Evolutionary conservation across 1,139 yeast species (phyloP), one percentile per base, ranked within the genome.

Genomic region (Nakaseomyces nivariensis): DNA sequence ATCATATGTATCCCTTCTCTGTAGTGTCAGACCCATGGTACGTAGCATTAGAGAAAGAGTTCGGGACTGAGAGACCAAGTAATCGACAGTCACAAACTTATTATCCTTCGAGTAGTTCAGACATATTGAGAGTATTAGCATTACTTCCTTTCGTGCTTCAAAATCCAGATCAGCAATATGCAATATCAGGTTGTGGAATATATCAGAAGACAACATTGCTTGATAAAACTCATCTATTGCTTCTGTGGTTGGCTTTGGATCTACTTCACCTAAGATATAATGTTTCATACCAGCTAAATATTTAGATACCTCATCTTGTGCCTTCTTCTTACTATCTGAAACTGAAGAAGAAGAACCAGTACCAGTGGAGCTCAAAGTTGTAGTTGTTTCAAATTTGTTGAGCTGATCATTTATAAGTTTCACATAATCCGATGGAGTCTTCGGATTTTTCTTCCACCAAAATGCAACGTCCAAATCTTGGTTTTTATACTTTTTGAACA

Each of bases 401-500:
- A 88, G 74, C 59, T 80, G 87, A 49, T 92, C 97, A 56, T 78
- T 79, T 54, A 89, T 73, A 11, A 82, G 80, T 51, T 87, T 76
- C 13, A 88, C 84, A 52, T 89, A 75, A 62, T 92, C 98, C 37
- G 77, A 79, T 1, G 97, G 95, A 2, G 96, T 82, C 67, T 88
- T 88, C n/a, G 95, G 96, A 64, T 83, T 86, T 63, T 96, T 76
- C 58, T 88, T 85, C 75, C 92, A 90, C 60, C 92, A 73, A 62
- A 90, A 90, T 22, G 97, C 85, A 96, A 90, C 88, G 47, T 61
- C 65, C 45, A 61, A 48, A 44, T 61, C 65, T 47, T 60, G 64
- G 43, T 58, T 61, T 51, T 59, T 59, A 50, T 60, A 60, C 48
- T 61, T 61, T 51, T 61, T 61, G 44, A 61, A 61, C 65, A 61